Base-by-base conservation (phyloP, 2,329 filamentous ascomycete species). In the Coniochaeta sp. region DNA sequence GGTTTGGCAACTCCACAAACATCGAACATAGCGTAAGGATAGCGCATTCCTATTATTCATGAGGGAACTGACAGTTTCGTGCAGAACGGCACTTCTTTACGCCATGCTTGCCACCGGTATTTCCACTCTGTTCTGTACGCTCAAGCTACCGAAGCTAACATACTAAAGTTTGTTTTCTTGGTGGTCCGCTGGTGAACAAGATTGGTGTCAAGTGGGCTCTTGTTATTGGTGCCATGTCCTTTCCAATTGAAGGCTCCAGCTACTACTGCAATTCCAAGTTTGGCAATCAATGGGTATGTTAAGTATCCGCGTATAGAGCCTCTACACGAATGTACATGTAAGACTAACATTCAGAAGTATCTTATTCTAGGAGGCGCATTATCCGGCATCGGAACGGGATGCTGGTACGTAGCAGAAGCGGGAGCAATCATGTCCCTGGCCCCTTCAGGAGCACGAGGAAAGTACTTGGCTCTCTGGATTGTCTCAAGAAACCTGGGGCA, bases 391-490 rank as follows among this genome's bases (percentile, higher is more conserved):
- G 75, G 75, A 5, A 76, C 73, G 7, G 77, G 76, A 1, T 77
- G 75, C 47, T 79, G 77, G 77, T 80, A 80, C 61, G 77, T 80
- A 9, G 78, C 77, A 0, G 78, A 80, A 61, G 76, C 76, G 1
- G 77, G 77, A 16, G 72, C 75, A 5, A 79, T 80, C 64, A 78
- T 80, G 75, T 78, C 77, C 0, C 71, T 80, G 22, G 76, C 78
- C 0, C 78, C 78, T 4, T 72, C 76, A 0, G 71, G 74, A 24
- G 72, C 77, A 19, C 76, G 78, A 59, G 78, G 78, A 6, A 79
- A 79, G n/a, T 83, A 83, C 60, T 72, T 88, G 0, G 85, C 84
- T 0, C 79, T 72, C 28, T 79, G 77, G 76, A 71, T 78, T 58
- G 72, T 72, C 6, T 74, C 74, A 47, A 73, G 74, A 19, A 74